These are phyloP conservation scores for Dryadomyces quercus-mongolicae DNA, from an alignment of 2,329 filamentous ascomycete species.

Conservation along the genomic window DNA sequence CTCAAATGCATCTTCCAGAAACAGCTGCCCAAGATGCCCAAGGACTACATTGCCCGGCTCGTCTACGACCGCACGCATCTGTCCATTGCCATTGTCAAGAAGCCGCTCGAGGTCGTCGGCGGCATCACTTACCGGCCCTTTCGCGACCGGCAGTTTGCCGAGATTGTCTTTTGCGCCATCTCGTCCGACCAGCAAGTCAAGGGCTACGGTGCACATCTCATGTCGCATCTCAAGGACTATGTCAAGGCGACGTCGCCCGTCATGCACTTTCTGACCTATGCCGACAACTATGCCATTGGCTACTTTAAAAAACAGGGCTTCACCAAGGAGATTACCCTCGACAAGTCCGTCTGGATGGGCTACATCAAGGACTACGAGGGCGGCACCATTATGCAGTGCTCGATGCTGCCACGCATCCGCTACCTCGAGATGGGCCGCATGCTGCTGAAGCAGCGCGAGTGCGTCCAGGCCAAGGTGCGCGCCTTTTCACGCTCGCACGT, in stretches of 20 bases:
- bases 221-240: slow-evolving; percentile 97
- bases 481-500: slow-evolving; percentile 82
- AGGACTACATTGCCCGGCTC: slow-evolving; percentile 94
- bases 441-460: slow-evolving; percentile 94
- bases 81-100: slow-evolving; percentile 95
- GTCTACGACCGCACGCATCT: slow-evolving; percentile 96
- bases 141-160: slow-evolving; percentile 81
- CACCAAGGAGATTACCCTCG: slow-evolving; percentile 93
- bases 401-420: slow-evolving; percentile 87
- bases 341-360: slow-evolving; percentile 90
- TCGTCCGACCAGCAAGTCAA: slow-evolving; percentile 98
- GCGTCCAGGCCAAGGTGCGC: slow-evolving; percentile 86
- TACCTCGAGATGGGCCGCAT: slow-evolving; percentile 90
- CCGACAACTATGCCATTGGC: slow-evolving; percentile 96
- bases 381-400: slow-evolving; percentile 98
- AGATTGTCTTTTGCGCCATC: slow-evolving; percentile 98
- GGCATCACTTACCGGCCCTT: slow-evolving; percentile 96
- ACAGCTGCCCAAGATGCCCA: slow-evolving; percentile 97
- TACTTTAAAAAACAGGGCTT: slow-evolving; percentile 99
- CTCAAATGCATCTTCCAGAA: slow-evolving; percentile 98
- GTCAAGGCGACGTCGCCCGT: slow-evolving; percentile 94
- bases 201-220: slow-evolving; percentile 92
- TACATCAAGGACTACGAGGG: slow-evolving; percentile 99
- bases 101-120: slow-evolving; percentile 83
- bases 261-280: slow-evolving; percentile 98